phyloP scores from a whole-genome alignment of 441 rosid species.

The Adansonia gregorii region DNA sequence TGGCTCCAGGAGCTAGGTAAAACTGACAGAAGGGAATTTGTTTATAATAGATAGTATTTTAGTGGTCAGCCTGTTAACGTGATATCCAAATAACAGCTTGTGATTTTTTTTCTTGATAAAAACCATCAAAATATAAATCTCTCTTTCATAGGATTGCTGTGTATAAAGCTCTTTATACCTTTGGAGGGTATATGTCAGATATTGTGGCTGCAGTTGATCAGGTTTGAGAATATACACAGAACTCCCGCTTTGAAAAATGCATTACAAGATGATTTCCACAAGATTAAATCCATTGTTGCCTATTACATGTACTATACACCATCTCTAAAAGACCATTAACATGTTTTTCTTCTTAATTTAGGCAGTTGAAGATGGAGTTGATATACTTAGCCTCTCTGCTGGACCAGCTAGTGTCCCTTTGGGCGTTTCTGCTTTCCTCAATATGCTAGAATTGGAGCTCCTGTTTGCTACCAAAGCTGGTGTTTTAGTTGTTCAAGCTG shows the following conservation, averaged over 20 bases:
- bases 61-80: neutral
- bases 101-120: neutral
- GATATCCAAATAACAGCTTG: neutral
- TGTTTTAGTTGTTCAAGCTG: conserved; percentile 41
- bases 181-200: conserved; percentile 42
- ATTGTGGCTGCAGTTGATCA: conserved; percentile 44
- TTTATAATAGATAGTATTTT: conserved; percentile 5
- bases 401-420: conserved; percentile 41
- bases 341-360: conserved; percentile 16
- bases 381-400: conserved; percentile 36
- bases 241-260: neutral
- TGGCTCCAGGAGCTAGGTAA: conserved; percentile 47
- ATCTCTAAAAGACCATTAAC: neutral
- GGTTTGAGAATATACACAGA: conserved; percentile 30
- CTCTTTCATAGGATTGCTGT: conserved; percentile 37
- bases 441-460: conserved; percentile 36
- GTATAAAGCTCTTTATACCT: conserved; percentile 40
- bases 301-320: neutral
- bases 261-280: neutral
- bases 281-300: neutral
- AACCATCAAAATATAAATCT: neutral
- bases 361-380: conserved; percentile 46
- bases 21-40: neutral
- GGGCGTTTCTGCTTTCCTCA: conserved; percentile 41
- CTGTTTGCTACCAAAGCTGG: conserved; percentile 42